Conservation (phyloP, 768 basidiomycete genomes). For the Russula compacta region DNA sequence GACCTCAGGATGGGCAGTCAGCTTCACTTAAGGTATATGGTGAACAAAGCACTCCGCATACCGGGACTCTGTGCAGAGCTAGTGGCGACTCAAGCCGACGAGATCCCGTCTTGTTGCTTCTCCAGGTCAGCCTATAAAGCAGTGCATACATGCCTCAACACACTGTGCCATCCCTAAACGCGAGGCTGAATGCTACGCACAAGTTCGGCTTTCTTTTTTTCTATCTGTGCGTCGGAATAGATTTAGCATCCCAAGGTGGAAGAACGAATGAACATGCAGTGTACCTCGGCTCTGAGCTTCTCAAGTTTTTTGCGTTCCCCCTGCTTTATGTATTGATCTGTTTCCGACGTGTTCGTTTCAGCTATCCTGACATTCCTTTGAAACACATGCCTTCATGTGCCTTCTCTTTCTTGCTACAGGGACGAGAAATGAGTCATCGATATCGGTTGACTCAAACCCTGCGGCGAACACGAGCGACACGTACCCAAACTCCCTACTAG, state of each 20-base stretch:
- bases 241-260: neutral
- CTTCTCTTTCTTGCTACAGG: conserved; percentile 57
- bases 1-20: neutral
- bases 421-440: neutral
- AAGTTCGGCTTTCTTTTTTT: conserved; percentile 27
- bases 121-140: conserved; percentile 27
- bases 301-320: conserved; percentile 50
- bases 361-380: neutral
- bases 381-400: conserved; percentile 49
- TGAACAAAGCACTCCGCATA: neutral
- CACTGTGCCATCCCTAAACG: neutral
- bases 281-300: conserved; percentile 51
- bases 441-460: conserved; percentile 11
- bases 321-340: conserved; percentile 56
- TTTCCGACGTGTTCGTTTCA: conserved; percentile 3
- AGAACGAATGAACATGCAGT: conserved; percentile 13
- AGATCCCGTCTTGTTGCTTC: conserved; percentile 24
- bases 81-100: neutral
- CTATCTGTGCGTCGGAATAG: conserved; percentile 21
- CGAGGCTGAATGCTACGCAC: conserved; percentile 18
- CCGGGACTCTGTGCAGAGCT: neutral
- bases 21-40: neutral
- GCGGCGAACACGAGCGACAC: conserved; percentile 14
- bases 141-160: neutral
- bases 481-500: conserved; percentile 55